Evolutionary conservation across 2,329 filamentous ascomycete species (phyloP).

Genomic region (Penicillium sp.): DNA sequence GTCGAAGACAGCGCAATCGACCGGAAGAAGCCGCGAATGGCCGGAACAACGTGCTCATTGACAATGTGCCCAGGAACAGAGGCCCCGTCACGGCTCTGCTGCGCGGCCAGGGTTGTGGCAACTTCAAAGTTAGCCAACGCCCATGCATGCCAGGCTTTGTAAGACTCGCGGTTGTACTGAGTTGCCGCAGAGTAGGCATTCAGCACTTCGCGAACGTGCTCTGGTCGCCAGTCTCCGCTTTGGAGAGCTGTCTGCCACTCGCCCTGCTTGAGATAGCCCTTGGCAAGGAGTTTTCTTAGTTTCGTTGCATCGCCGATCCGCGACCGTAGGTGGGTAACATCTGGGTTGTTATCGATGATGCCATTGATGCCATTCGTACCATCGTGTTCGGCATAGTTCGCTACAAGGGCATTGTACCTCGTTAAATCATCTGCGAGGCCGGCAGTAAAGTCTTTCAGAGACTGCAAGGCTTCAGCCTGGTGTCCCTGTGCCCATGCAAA

Average conservation of each 20-base stretch:
- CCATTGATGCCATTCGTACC: slow-evolving; percentile 49
- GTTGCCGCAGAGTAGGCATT: slow-evolving; percentile 90
- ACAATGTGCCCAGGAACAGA: slow-evolving; percentile 64
- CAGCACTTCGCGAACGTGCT: slow-evolving; percentile 81
- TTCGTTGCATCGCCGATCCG: slow-evolving; percentile 51
- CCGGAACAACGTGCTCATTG: slow-evolving; percentile 86
- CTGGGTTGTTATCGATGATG: slow-evolving; percentile 37
- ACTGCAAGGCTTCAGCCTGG: slow-evolving; percentile 59
- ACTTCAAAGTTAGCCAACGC: slow-evolving; percentile 98
- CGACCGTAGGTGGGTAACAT: slow-evolving; percentile 35
- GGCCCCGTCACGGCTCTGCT: slow-evolving; percentile 56
- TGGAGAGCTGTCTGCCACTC: slow-evolving; percentile 90
- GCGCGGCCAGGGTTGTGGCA: slow-evolving; percentile 72
- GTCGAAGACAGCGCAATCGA: slow-evolving; percentile 89
- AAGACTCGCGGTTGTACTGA: slow-evolving; percentile 89
- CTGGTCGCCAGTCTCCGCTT: slow-evolving; percentile 82
- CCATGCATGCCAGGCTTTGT: slow-evolving; percentile 99
- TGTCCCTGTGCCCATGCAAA: slow-evolving; percentile 86
- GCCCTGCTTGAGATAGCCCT: slow-evolving; percentile 93
- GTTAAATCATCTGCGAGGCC: slow-evolving; percentile 58
- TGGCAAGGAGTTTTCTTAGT: slow-evolving; percentile 71
- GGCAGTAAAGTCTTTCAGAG: slow-evolving; percentile 60
- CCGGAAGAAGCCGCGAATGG: slow-evolving; percentile 93
- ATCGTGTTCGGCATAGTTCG: slow-evolving; percentile 34
- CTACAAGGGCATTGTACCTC: slow-evolving; percentile 39